A percentile compares a stretch with the other conserved stretches of the same genome.
These are phyloP conservation scores for Hypocrella siamensis DNA, from an alignment of 2,329 filamentous ascomycete species.

Conservation along the genomic window DNA sequence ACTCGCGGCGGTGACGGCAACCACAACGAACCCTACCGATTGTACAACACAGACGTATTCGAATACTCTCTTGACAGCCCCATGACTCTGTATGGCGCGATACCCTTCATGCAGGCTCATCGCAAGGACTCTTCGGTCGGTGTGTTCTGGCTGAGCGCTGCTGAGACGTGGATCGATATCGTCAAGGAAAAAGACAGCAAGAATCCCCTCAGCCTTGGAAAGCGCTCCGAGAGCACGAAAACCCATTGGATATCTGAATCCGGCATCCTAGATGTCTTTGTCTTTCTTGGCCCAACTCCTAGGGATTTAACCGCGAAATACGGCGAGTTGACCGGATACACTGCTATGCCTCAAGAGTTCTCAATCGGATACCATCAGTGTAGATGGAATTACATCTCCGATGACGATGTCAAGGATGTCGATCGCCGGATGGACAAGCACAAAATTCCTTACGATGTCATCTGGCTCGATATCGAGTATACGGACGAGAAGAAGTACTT, in stretches of 20 bases:
- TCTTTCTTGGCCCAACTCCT: constrained; percentile 82
- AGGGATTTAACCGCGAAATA: constrained; percentile 70
- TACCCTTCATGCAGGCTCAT: constrained; percentile 96
- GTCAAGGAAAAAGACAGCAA: constrained; percentile 58
- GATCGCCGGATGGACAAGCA: constrained; percentile 92
- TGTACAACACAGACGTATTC: constrained; percentile 96
- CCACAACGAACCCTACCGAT: constrained; percentile 75
- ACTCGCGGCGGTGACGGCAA: constrained; percentile 79
- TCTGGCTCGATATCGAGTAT: constrained; percentile 98
- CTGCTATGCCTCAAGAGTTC: constrained; percentile 82
- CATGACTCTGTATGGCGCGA: constrained; percentile 96
- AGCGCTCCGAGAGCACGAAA: constrained; percentile 55
- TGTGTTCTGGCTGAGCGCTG: constrained; percentile 93
- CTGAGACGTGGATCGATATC: constrained; percentile 95
- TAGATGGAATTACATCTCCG: constrained; percentile 96
- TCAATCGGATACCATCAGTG: constrained; percentile 92
- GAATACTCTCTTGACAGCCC: constrained; percentile 95
- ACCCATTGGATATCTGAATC: constrained; percentile 96
- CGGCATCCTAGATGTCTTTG: constrained; percentile 79
- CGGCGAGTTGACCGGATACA: constrained; percentile 79
- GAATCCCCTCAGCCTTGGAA: constrained; percentile 65
- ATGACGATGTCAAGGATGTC: constrained; percentile 93
- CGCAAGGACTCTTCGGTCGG: constrained; percentile 86
- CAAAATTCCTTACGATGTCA: constrained; percentile 94
- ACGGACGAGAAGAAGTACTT: constrained; percentile 97